Base-by-base conservation (phyloP, 257 asterid genomes). In the Buddleja alternifolia region DNA sequence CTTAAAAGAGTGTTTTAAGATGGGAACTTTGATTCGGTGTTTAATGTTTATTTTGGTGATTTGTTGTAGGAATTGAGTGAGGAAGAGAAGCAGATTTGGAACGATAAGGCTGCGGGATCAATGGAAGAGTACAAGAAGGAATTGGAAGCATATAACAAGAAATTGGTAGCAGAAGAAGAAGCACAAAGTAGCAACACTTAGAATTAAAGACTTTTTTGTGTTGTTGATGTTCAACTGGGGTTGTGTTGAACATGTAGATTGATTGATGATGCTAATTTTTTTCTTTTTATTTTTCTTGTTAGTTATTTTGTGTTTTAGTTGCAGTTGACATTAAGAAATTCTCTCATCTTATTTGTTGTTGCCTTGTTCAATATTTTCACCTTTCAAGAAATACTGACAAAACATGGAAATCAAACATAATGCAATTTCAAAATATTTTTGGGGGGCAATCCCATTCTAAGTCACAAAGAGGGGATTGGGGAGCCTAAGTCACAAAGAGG, bases 51-150 rank as follows among this genome's bases (percentile, higher is more conserved):
- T 47, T 10, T 9, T 14, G 21, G 39, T n/a, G 45, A 14, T 47
- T 9, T 16, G 25, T 52, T 40, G 67, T 44, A 82, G 94, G 97
- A 93, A 79, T 14, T 90, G 78, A 80, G 78, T 54, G 91, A 88
- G 54, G 90, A 86, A 73, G 95, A 85, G 77, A 93, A 78, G 77
- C 75, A 83, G 77, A 16, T 56, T 0, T 93, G 96, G 95, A 93
- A 87, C 24, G 80, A 69, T 16, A 82, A 73, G 63, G 98, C 95
- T 68, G 89, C 90, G 6, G 84, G 75, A 67, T 83, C 92, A 15
- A 90, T 85, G 96, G 91, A 82, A 29, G 86, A 52, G 0, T 93
- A 90, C 80, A 93, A 88, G 87, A 88, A 85, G 59, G 98, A 86
- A 58, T 7, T 88, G 83, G 96, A 81, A 51, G 90, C 74, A 11